Conservation (phyloP, 2,329 filamentous ascomycete species). For the Trichoderma sp. region DNA sequence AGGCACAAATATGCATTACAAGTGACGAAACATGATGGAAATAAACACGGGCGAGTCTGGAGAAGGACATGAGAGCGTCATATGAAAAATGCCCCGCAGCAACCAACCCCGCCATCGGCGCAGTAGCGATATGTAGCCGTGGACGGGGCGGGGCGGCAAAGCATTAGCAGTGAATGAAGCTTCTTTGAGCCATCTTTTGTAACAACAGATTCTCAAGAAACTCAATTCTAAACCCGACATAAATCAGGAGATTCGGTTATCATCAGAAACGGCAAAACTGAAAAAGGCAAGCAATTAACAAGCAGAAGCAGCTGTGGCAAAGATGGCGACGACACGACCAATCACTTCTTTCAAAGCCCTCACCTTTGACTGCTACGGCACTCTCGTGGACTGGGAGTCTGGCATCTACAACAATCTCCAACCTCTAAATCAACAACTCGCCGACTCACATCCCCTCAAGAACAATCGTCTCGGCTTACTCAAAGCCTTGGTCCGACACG, state of each 20-base stretch:
- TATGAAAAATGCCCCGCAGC: neutral
- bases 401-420: conserved; percentile 59
- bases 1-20: neutral
- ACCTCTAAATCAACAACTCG: conserved; percentile 48
- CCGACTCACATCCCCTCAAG: conserved; percentile 39
- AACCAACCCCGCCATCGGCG: neutral
- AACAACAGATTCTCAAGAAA: neutral
- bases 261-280: neutral
- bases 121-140: no score
- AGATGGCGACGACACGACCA: conserved; percentile 24
- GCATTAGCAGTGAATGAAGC: neutral
- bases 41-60: neutral
- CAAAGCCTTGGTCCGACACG: conserved; percentile 50
- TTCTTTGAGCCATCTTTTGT: neutral
- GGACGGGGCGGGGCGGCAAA: neutral
- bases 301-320: neutral
- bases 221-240: neutral
- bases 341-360: conserved; percentile 46
- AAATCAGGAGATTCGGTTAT: neutral
- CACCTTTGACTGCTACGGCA: conserved; percentile 79
- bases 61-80: neutral
- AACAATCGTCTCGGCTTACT: conserved; percentile 43
- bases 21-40: neutral
- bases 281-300: neutral
- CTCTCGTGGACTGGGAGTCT: conserved; percentile 76